Evolutionary conservation across 352 stramenopile species (phyloP), one percentile per base, ranked within the genome.

Genomic region (Globisporangium canariense): DNA sequence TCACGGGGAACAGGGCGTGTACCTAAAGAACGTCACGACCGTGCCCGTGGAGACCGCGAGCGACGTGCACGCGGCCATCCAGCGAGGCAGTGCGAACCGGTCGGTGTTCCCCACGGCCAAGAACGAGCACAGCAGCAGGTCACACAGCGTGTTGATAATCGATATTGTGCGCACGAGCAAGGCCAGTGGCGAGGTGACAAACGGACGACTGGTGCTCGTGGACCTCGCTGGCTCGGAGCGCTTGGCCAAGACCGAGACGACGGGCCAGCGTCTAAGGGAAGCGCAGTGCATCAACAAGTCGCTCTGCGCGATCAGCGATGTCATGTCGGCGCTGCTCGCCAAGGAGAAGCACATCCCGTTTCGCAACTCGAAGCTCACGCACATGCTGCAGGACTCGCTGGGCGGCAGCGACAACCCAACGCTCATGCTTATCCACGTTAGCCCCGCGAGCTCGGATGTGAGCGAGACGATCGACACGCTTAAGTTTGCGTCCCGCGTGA

Each of bases 271-370:
- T 0, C 68, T 91, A 11, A 73, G 82, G 4, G 87, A 96, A 54
- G 80, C 85, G 10, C 83, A 93, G 68, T 78, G 85, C 53, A 91
- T 96, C 54, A 89, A 91, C 72, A 90, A 92, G 65, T 94, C 85
- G 54, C 75, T 96, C 1, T 71, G 80, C 13, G 85, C 87, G 7
- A 67, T 96, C 20, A 78, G 77, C 9, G 84, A 96, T 55, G 87
- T 96, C 8, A 65, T 94, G 40, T 67, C 76, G 8, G 79, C 86
- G 14, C 63, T 93, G 38, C 63, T 86, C 36, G 78, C 81, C 1
- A 90, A 90, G 67, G 84, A 95, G 22, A 91, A 92, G 28, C 84
- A 94, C 66, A 76, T 96, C 3, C 86, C 86, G 52, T 96, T 88
- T 59, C 75, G 88, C 13, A 94, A 96, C 58, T 90, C 83, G 11